These are phyloP conservation scores for Macrophomina pseudophaseolina DNA, from an alignment of 2,329 filamentous ascomycete genomes.

Conservation along the genomic window DNA sequence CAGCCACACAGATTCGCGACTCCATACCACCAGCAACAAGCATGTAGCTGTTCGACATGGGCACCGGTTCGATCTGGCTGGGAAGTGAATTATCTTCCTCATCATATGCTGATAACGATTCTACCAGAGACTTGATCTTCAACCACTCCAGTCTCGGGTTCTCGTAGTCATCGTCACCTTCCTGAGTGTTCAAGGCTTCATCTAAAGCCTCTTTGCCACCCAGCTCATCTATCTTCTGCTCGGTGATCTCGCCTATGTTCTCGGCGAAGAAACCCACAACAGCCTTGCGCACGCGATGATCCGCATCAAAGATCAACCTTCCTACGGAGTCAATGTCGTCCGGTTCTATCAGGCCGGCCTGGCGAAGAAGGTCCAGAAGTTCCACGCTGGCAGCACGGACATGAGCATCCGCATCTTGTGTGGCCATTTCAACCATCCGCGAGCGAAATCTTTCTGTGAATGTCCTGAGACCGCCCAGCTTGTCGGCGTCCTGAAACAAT, in stretches of 20 bases:
- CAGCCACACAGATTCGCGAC: slow-evolving; percentile 83
- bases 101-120: slow-evolving; percentile 83
- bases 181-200: slow-evolving; percentile 72
- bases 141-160: slow-evolving; percentile 84
- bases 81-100: slow-evolving; percentile 65
- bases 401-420: slow-evolving; percentile 77
- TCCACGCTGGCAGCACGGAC: slow-evolving; percentile 83
- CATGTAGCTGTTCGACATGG: slow-evolving; percentile 49
- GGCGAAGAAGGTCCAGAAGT: slow-evolving; percentile 79
- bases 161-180: slow-evolving; percentile 76
- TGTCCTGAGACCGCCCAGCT: slow-evolving; percentile 76
- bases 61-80: slow-evolving; percentile 51
- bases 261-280: slow-evolving; percentile 90
- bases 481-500: slow-evolving; percentile 80
- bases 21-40: slow-evolving; percentile 71
- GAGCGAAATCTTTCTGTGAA: slow-evolving; percentile 92
- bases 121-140: slow-evolving; percentile 86
- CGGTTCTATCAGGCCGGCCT: slow-evolving; percentile 85
- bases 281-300: slow-evolving; percentile 82
- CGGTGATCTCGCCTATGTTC: slow-evolving; percentile 81
- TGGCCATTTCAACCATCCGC: slow-evolving; percentile 90
- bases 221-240: slow-evolving; percentile 80
- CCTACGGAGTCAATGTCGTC: slow-evolving; percentile 89
- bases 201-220: slow-evolving; percentile 78
- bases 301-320: slow-evolving; percentile 85